Evolutionary conservation across 495 filamentous ascomycete genomes (phyloP).

Genomic region (Neurospora sp.): DNA sequence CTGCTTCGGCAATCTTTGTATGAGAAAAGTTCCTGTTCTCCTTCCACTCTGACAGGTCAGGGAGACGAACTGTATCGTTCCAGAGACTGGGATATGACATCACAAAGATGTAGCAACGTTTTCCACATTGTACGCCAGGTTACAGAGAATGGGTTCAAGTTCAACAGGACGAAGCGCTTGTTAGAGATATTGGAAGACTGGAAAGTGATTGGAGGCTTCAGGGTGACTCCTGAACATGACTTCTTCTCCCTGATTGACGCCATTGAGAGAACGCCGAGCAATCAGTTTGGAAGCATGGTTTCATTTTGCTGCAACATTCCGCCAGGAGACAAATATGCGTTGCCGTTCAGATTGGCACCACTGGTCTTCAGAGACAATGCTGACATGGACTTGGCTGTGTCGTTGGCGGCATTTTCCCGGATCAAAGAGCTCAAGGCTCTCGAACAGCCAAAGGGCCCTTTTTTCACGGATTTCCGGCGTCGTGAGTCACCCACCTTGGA

Average conservation of each 20-base stretch:
- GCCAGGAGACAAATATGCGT: neutral
- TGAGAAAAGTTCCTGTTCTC: neutral
- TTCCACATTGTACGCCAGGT: neutral
- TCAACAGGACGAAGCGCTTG: neutral
- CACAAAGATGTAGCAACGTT: neutral
- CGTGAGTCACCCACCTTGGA: neutral
- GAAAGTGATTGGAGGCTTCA: neutral
- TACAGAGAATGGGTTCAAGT: neutral
- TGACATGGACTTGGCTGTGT: neutral
- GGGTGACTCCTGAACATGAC: neutral
- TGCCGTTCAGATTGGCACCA: constrained; percentile 1
- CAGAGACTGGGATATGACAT: neutral
- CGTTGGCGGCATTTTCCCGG: neutral
- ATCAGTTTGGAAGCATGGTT: neutral
- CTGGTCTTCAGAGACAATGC: neutral
- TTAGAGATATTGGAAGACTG: neutral
- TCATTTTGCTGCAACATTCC: neutral
- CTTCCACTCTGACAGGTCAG: neutral
- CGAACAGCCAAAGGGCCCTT: neutral
- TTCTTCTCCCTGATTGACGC: neutral
- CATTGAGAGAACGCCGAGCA: neutral
- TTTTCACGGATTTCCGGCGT: neutral
- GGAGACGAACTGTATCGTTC: neutral
- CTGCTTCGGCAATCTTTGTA: neutral
- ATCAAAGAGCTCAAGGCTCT: neutral